Evolutionary conservation across 2,329 filamentous ascomycete genomes (phyloP), one percentile per base, ranked within the genome.

Genomic region (Tolypocladium inflatum): DNA sequence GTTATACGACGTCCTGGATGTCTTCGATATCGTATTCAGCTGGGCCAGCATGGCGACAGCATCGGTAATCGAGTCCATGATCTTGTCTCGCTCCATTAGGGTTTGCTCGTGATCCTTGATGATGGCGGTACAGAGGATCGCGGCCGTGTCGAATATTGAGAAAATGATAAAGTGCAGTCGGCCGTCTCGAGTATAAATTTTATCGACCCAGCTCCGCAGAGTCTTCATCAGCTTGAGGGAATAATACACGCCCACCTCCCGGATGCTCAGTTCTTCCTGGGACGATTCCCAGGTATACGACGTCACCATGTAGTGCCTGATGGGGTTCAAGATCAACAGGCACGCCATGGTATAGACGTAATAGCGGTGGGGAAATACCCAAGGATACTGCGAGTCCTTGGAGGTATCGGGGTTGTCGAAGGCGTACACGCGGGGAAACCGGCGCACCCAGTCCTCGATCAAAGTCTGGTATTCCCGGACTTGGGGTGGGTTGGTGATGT

Each of bases 111-210:
- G 62, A 43, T 81, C 79, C 60, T 81, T 79, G 10, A 80, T 73
- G 7, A 82, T 66, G 0, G 78, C 77, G 0, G 79, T 80, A 57
- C 76, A 80, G 3, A 81, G 66, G 38, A 78, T 70, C 1, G 78
- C 75, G 0, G 77, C 74, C 0, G 78, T 79, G 58, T 82, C 78
- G 57, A 82, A 81, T 33, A 80, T 72, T 4, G 74, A 71, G 56
- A 81, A 82, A 0, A 78, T 76, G 19, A 79, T 77, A 55, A 80
- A 74, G 59, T 81, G 77, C 39, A 80, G 78, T 30, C 79, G 76
- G 2, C 76, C 74, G 39, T 80, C 77, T 35, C 75, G 70, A 0
- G 75, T 75, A 10, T 73, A 73, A 41, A 75, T 71, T 26, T 74
- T 71, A 7, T 78, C 70, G 50, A 78, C 76, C 54, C 80, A 73